phyloP scores from a whole-genome alignment of 805 yeast species.

The Candida ortonii region DNA sequence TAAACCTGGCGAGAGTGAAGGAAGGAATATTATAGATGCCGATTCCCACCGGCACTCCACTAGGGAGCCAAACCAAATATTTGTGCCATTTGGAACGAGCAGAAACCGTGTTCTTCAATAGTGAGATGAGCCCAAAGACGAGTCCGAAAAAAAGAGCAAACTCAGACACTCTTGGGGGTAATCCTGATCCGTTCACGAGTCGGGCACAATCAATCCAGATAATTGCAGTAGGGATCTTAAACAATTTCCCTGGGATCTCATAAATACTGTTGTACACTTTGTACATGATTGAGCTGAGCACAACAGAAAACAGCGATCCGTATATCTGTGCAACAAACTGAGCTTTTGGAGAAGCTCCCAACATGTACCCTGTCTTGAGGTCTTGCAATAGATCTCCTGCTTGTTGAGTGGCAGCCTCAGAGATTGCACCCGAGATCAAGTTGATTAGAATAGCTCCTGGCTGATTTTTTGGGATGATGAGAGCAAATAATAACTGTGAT shows the following conservation, averaged over 20 bases:
- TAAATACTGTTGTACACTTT: slow-evolving; percentile 76
- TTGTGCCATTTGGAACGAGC: slow-evolving; percentile 28
- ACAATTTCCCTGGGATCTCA: slow-evolving; percentile 76
- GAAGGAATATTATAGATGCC: slow-evolving; percentile 94
- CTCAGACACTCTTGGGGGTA: slow-evolving; percentile 74
- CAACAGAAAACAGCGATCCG: slow-evolving; percentile 82
- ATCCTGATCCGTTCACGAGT: slow-evolving; percentile 83
- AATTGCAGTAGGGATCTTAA: slow-evolving; percentile 90
- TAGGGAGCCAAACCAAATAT: slow-evolving; percentile 64
- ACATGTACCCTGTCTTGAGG: slow-evolving; percentile 85
- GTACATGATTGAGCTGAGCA: slow-evolving; percentile 80
- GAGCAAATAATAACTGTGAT: slow-evolving; percentile 84
- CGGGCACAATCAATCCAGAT: slow-evolving; percentile 97
- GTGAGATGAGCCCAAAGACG: slow-evolving; percentile 65
- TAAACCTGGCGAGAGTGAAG: slow-evolving; percentile 87
- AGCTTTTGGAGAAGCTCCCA: slow-evolving; percentile 90
- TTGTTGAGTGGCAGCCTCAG: slow-evolving; percentile 99
- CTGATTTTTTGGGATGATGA: slow-evolving; percentile 67
- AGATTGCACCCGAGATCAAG: slow-evolving; percentile 91
- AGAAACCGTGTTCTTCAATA: slow-evolving; percentile 55
- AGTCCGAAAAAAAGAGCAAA: slow-evolving; percentile 61
- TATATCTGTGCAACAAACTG: slow-evolving; percentile 88
- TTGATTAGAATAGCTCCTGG: slow-evolving; percentile 84
- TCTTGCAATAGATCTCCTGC: slow-evolving; percentile 99
- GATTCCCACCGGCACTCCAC: slow-evolving; percentile 96